Base-by-base conservation (phyloP, 2,329 filamentous ascomycete genomes). In the Diplodia mutila region DNA sequence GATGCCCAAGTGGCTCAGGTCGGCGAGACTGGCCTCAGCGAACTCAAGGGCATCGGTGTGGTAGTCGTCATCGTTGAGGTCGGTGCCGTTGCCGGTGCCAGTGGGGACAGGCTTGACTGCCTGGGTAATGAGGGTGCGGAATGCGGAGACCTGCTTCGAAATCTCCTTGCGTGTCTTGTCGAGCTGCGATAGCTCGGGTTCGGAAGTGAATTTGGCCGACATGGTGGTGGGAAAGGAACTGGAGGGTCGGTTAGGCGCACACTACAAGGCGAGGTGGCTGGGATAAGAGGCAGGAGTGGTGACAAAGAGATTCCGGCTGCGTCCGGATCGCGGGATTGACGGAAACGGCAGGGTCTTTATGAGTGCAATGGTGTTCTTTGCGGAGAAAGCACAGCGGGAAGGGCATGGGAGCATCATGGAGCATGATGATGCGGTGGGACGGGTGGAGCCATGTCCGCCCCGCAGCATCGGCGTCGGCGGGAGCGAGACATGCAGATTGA, bases 81-180 rank as follows among this genome's bases (percentile, higher is more conserved):
- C 73, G 3, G 80, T 78, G 23, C 82, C 82, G 74, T 84, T 79
- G 12, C 81, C 81, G 3, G 81, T 83, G 23, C 80, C 74, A 42
- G 74, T 69, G 8, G 78, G 77, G 0, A 79, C 66, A 3, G 77
- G 72, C 23, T 74, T 73, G 6, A 69, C 48, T 18, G 74, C 73
- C 3, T 76, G 75, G 23, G 73, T 74, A 9, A 79, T 66, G 4
- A 80, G 61, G 21, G 68, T 69, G 5, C 73, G 73, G 25, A 75
- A 65, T 27, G 72, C 14, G 37, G 23, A 23, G n/a, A 57, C 66
- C 27, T 64, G 49, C 42, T 48, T 54, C n/a, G 23, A 32, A 6
- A 57, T 59, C 51, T 64, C 57, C 42, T 27, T 54, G 34, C 46
- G 49, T 14, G 57, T 64, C 27, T 67, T 67, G 37, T 67, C 66